These are phyloP conservation scores for Talaromyces wortmannii DNA, from an alignment of 495 filamentous ascomycete genomes.

Conservation along the genomic window DNA sequence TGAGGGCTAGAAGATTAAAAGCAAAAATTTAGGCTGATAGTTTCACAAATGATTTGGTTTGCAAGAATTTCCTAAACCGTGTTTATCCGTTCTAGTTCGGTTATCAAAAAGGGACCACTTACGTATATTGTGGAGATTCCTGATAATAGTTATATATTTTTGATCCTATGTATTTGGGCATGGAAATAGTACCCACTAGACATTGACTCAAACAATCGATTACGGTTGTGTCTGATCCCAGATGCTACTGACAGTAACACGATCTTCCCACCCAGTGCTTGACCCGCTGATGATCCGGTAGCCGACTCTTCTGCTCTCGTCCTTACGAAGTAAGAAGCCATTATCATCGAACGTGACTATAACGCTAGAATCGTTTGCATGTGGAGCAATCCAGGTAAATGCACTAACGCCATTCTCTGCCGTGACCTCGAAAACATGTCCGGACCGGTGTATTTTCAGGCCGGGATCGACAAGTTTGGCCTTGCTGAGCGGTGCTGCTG, in stretches of 20 bases:
- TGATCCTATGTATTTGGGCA: too few relatives aligned
- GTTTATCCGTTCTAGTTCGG: too few relatives aligned
- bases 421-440: neutral
- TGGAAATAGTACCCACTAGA: too few relatives aligned
- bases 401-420: neutral
- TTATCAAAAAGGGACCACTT: too few relatives aligned
- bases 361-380: neutral
- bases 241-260: neutral
- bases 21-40: too few relatives aligned
- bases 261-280: neutral
- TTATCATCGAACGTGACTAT: neutral
- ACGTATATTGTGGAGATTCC: too few relatives aligned
- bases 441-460: neutral
- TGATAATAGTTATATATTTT: too few relatives aligned
- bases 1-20: too few relatives aligned
- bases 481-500: neutral
- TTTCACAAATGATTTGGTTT: too few relatives aligned
- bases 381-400: neutral
- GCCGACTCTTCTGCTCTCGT: neutral
- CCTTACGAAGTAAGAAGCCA: neutral
- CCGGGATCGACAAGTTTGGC: neutral
- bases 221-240: neutral
- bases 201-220: neutral
- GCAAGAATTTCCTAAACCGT: too few relatives aligned
- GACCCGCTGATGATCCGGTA: neutral